Conservation (phyloP, 805 yeast genomes). For the Tetrapisispora nanseiensis region DNA sequence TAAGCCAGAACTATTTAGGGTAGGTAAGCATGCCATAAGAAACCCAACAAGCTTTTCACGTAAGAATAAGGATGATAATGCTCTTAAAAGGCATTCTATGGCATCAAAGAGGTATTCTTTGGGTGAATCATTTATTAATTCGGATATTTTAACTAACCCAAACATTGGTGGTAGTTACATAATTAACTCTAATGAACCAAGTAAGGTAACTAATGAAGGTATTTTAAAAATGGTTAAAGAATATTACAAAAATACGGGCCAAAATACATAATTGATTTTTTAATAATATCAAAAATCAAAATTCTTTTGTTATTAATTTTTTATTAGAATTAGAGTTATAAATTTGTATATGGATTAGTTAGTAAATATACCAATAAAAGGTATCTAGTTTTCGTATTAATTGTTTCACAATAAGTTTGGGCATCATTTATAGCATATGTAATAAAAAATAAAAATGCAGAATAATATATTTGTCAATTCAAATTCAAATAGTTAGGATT, state of each 20-base stretch:
- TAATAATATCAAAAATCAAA: too few species aligned
- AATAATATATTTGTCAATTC: neutral
- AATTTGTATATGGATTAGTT: neutral
- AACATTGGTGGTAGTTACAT: neutral
- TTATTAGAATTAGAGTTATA: neutral
- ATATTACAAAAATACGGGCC: conserved; percentile 46
- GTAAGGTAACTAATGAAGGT: conserved; percentile 30
- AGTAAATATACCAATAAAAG: neutral
- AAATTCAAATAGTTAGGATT: neutral
- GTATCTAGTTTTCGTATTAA: neutral
- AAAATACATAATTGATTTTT: neutral
- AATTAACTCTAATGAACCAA: neutral
- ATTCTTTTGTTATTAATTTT: neutral
- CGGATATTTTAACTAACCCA: neutral
- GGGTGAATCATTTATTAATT: conserved; percentile 8
- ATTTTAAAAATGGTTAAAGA: conserved; percentile 77
- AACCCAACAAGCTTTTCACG: neutral
- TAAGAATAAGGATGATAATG: neutral
- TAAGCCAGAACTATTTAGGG: conserved; percentile 18
- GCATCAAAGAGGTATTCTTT: neutral
- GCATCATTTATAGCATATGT: neutral
- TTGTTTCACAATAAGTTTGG: neutral
- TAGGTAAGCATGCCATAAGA: conserved; percentile 6
- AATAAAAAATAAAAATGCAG: neutral
- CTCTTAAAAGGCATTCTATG: neutral